Percentiles rank a stretch among this genome's conserved stretches.
Evolutionary conservation across 805 yeast genomes (phyloP).

Genomic region (Candida suzukii): DNA sequence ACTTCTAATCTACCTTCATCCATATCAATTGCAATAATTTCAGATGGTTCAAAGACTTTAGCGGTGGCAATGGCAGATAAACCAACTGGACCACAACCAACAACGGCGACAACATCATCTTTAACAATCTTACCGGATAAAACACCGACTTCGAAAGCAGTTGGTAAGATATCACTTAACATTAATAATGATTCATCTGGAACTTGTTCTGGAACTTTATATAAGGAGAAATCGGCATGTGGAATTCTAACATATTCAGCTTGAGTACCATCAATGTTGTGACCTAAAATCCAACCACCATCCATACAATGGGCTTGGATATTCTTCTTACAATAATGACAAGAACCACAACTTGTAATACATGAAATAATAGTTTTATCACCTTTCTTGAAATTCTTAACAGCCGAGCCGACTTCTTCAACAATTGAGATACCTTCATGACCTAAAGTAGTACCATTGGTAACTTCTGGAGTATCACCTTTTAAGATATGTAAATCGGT

Average conservation of each 20-base stretch:
- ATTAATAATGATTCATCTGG: constrained; percentile 45
- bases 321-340: constrained; percentile 47
- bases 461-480: constrained; percentile 51
- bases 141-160: constrained; percentile 63
- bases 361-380: constrained; percentile 61
- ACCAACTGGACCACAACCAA: constrained; percentile 67
- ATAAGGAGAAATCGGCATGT: constrained; percentile 34
- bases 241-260: constrained; percentile 56
- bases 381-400: constrained; percentile 42
- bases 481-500: constrained; percentile 56
- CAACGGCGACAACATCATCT: constrained; percentile 56
- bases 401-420: constrained; percentile 40
- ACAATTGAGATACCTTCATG: constrained; percentile 59
- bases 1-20: constrained; percentile 52
- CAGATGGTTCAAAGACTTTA: constrained; percentile 45
- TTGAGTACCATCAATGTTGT: constrained; percentile 62
- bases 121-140: constrained; percentile 43
- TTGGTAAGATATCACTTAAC: constrained; percentile 60
- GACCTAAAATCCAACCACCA: constrained; percentile 49
- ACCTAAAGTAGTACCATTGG: constrained; percentile 44
- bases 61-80: constrained; percentile 54
- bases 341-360: constrained; percentile 53
- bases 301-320: constrained; percentile 55
- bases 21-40: constrained; percentile 51
- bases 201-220: constrained; percentile 23